phyloP scores from a whole-genome alignment of 345 rosid species.

The Aquilaria malaccensis region DNA sequence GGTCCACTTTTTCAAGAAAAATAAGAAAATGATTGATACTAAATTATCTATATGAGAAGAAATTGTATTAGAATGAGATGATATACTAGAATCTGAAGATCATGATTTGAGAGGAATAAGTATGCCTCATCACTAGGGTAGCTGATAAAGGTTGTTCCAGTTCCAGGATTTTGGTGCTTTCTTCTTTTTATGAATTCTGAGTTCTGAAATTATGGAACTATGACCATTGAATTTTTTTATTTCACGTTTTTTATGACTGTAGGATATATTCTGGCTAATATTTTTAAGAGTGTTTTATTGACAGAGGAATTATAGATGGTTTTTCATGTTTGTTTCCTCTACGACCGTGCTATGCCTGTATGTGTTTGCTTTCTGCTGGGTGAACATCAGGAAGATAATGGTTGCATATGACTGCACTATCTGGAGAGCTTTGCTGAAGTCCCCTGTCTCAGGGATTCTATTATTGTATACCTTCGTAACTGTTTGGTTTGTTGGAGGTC shows the following conservation, averaged over 20 bases:
- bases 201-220: neutral
- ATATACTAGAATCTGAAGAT: too few species aligned
- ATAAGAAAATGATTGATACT: too few species aligned
- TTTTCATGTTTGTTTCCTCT: constrained; percentile 90
- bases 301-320: constrained; percentile 94
- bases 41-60: too few species aligned
- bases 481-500: constrained; percentile 93
- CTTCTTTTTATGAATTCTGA: too few species aligned
- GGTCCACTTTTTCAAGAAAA: too few species aligned
- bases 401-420: constrained; percentile 32
- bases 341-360: constrained; percentile 79
- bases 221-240: constrained; percentile 4
- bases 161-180: too few species aligned
- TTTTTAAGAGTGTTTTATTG: constrained; percentile 16
- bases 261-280: constrained; percentile 11
- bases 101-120: too few species aligned
- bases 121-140: too few species aligned
- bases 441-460: constrained; percentile 72
- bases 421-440: constrained; percentile 59
- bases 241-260: neutral
- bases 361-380: constrained; percentile 72
- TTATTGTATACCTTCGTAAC: constrained; percentile 62
- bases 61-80: too few species aligned
- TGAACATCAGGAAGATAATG: constrained; percentile 62
- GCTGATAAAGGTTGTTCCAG: too few species aligned